Evolutionary conservation across 345 rosid species (phyloP).

Genomic region (Boechera retrofracta): DNA sequence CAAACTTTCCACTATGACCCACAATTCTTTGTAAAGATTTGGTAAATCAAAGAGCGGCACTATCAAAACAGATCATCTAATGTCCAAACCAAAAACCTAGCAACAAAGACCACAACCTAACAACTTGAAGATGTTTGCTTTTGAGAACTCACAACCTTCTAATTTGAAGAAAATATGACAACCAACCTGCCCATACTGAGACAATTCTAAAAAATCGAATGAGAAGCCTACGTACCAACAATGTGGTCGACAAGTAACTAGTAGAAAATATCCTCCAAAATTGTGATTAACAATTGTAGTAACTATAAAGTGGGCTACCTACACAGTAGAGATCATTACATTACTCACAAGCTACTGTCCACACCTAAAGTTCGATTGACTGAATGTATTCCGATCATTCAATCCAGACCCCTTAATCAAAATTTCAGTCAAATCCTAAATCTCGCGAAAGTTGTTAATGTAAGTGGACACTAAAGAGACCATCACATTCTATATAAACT

Average conservation of each 20-base stretch:
- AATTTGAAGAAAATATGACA: not conserved
- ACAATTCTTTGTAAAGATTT: not conserved
- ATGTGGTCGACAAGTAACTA: not conserved
- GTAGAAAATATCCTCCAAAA: not conserved
- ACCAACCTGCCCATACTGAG: not conserved
- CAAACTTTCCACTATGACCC: not conserved
- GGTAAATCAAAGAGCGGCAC: conserved; percentile 2
- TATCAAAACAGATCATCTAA: not conserved
- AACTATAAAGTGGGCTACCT: not conserved
- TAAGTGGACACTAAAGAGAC: not conserved
- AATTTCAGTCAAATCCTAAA: not conserved
- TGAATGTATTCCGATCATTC: no score
- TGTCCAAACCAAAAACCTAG: not conserved
- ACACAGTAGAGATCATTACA: not conserved
- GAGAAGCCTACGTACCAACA: not conserved
- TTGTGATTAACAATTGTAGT: not conserved
- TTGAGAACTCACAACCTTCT: not conserved
- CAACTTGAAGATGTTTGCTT: not conserved
- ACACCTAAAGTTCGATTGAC: not conserved
- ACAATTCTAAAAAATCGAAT: not conserved
- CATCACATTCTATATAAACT: not conserved
- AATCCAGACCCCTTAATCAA: not conserved
- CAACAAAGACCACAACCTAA: not conserved
- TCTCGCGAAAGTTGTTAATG: not conserved
- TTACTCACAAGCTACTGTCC: not conserved